Evolutionary conservation across 2,329 filamentous ascomycete species (phyloP).

Genomic region (Torrubiella hemipterigena): DNA sequence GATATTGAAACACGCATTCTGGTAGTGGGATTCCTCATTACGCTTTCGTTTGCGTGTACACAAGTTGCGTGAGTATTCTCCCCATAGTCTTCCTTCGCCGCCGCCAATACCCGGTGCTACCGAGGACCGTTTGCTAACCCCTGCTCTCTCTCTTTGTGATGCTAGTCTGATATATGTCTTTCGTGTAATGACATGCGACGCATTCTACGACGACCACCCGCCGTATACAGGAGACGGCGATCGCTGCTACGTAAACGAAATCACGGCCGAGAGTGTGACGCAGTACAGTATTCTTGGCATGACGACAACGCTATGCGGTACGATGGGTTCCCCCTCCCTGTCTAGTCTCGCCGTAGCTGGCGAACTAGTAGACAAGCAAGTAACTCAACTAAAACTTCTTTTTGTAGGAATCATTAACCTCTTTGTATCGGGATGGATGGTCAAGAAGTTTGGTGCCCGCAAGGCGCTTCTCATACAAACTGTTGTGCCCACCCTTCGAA

Average conservation of each 20-base stretch:
- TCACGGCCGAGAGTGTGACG: slow-evolving; percentile 51
- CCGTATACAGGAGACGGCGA: slow-evolving; percentile 34
- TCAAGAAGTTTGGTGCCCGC: slow-evolving; percentile 54
- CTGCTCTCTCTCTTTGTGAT: neutral
- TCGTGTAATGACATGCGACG: slow-evolving; percentile 59
- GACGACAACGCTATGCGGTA: slow-evolving; percentile 55
- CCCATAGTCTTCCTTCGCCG: too few relatives aligned
- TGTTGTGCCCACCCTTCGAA: slow-evolving; percentile 50
- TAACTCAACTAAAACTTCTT: neutral
- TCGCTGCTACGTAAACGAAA: slow-evolving; percentile 47
- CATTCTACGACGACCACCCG: slow-evolving; percentile 50
- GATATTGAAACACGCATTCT: slow-evolving; percentile 34
- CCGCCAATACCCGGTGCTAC: neutral
- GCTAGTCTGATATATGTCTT: slow-evolving; percentile 49
- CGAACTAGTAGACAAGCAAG: slow-evolving; percentile 1
- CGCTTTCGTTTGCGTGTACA: slow-evolving; percentile 34
- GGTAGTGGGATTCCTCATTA: slow-evolving; percentile 48
- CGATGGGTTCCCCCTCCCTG: too few relatives aligned
- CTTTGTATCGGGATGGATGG: slow-evolving; percentile 54
- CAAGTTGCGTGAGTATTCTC: slow-evolving; percentile 30
- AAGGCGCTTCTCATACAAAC: slow-evolving; percentile 50
- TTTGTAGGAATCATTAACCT: slow-evolving; percentile 42
- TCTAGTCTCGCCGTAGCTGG: slow-evolving; percentile 2
- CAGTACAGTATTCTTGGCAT: slow-evolving; percentile 55
- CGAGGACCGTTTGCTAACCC: slow-evolving; percentile 3